Evolutionary conservation across 2,329 filamentous ascomycete genomes (phyloP).

Genomic region (Nigrospora sphaerica): DNA sequence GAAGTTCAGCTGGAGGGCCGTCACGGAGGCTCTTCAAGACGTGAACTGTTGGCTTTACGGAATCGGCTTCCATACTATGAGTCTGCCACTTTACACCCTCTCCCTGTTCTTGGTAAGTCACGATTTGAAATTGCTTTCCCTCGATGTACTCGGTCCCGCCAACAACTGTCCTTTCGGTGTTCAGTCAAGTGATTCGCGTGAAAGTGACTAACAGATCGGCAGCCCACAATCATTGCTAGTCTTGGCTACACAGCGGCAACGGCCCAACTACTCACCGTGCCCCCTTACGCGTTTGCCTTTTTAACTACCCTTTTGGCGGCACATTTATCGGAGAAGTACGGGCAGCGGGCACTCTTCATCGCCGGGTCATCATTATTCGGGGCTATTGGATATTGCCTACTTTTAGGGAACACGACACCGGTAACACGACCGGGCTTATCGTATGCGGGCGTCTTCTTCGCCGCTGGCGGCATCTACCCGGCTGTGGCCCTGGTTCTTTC

Average conservation of each 20-base stretch:
- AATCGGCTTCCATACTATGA: constrained; percentile 66
- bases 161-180: too few relatives aligned
- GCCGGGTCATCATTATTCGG: constrained; percentile 48
- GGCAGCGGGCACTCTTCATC: constrained; percentile 56
- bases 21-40: constrained; percentile 56
- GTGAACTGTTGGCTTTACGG: constrained; percentile 69
- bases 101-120: constrained; percentile 44
- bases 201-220: constrained; percentile 3
- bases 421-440: constrained; percentile 44
- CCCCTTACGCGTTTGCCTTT: constrained; percentile 58
- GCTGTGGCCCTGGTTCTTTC: constrained; percentile 55
- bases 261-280: constrained; percentile 54
- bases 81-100: constrained; percentile 51
- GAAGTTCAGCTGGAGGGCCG: constrained; percentile 60
- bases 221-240: constrained; percentile 46
- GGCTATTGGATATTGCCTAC: constrained; percentile 55
- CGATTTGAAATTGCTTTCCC: constrained; percentile 22
- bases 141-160: constrained; percentile 10
- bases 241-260: constrained; percentile 46
- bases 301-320: constrained; percentile 51
- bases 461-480: constrained; percentile 61
- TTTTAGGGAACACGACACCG: constrained; percentile 44
- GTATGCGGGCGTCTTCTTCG: constrained; percentile 56
- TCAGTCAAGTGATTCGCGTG: too few relatives aligned
- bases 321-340: constrained; percentile 49